Percentiles rank a stretch among this genome's conserved stretches.
Conservation (phyloP, 2,329 filamentous ascomycete species). For the Zymoseptoria passerinii region DNA sequence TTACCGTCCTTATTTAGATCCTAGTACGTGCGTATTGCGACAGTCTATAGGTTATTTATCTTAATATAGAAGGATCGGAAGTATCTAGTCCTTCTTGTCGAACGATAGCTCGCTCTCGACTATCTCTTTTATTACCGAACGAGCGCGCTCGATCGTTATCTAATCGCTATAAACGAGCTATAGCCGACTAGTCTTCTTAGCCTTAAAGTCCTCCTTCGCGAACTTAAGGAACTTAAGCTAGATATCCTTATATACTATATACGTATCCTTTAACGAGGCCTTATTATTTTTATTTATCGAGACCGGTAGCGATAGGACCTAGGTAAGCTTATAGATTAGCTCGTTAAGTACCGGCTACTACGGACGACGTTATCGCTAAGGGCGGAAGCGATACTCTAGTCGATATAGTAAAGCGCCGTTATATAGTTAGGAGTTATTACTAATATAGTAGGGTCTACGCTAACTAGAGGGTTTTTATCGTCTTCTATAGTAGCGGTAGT, state of each 20-base stretch:
- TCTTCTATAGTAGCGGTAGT: not conserved
- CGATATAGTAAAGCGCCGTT: not conserved
- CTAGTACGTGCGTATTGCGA: not conserved
- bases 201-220: not conserved
- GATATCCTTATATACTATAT: not conserved
- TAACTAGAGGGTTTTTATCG: not conserved
- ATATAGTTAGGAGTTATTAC: not conserved
- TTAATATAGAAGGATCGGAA: not conserved
- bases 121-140: not conserved
- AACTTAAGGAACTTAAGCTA: not conserved
- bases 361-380: not conserved
- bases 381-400: not conserved
- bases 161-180: not conserved
- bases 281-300: not conserved
- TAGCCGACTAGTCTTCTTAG: not conserved
- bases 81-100: not conserved
- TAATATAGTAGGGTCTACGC: not conserved
- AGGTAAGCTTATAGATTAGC: not conserved
- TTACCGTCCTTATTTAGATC: not conserved
- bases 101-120: not conserved
- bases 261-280: not conserved
- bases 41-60: not conserved
- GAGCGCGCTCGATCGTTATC: not conserved
- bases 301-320: not conserved
- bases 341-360: not conserved